Evolutionary conservation across 257 asterid species (phyloP), one percentile per base, ranked within the genome.

Genomic region (Solanum chmielewskii): DNA sequence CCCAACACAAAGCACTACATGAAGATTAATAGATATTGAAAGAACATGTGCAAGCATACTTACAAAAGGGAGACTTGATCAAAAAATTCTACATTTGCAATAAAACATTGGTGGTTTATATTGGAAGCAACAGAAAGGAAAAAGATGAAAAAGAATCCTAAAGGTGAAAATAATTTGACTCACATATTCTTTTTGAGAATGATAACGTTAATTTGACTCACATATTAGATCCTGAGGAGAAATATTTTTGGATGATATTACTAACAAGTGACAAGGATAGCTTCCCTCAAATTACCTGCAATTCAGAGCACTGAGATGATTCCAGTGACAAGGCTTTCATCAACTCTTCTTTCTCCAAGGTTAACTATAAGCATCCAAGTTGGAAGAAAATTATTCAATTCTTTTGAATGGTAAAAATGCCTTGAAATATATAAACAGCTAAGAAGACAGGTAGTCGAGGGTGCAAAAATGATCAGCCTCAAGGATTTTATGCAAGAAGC

Each of bases 261-360:
- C 44, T 29, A 9, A 80, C 62, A 77, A 44, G 60, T 76, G 52
- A 76, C 44, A 18, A 29, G 85, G 85, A 18, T 31, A 81, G 44
- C 4, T 39, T 81, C 33, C 69, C 64, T 81, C 85, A 81, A 82
- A 89, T 83, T 96, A 97, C 99, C 98, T 89, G 87, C 78, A 97
- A 95, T 85, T 93, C 92, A 77, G 94, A 92, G 90, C 90, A 89
- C 85, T 96, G 96, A 60, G 96, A 93, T 89, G 98, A 94, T 90
- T 97, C 97, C 42, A 93, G 91, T 56, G 96, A 92, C 92, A 96
- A 93, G 81, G 95, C 96, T 87, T 88, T 95, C 89, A 86, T 91
- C 93, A 95, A 89, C 87, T 96, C 96, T 87, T 94, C 97, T 92
- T 95, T 97, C 93, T 97, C 99, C 94, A 94, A 83, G 4, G 98